Percentiles rank a stretch among this genome's conserved stretches.
phyloP scores from a whole-genome alignment of 768 basidiomycete genomes.

The Mycena olivaceomarginata region DNA sequence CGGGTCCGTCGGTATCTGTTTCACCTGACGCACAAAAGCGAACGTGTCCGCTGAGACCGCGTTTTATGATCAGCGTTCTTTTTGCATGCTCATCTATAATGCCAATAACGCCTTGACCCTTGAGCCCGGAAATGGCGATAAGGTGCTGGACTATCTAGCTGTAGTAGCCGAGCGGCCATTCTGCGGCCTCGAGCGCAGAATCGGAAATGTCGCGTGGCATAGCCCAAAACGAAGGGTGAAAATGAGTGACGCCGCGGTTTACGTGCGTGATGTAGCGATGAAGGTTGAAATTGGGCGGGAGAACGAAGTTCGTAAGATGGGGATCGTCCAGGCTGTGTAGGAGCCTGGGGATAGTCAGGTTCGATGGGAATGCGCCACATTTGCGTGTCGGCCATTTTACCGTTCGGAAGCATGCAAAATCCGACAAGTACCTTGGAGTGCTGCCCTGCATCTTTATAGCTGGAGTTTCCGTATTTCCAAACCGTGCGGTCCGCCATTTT shows the following conservation, averaged over 20 bases:
- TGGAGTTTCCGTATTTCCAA: not conserved
- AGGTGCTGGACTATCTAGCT: not conserved
- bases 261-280: slow-evolving; percentile 35
- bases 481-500: not conserved
- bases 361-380: slow-evolving; percentile 7
- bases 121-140: not conserved
- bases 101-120: slow-evolving; percentile 19
- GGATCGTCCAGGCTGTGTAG: no score
- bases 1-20: slow-evolving; percentile 24
- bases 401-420: not conserved
- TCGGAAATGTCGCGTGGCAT: slow-evolving; percentile 20
- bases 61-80: not conserved
- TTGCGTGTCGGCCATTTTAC: not conserved
- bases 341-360: no score
- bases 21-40: slow-evolving; percentile 24
- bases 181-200: not conserved
- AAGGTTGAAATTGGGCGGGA: slow-evolving; percentile 13
- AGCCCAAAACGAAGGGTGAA: slow-evolving; percentile 16
- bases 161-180: not conserved
- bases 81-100: not conserved
- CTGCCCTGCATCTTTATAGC: not conserved
- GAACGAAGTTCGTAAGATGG: not conserved
- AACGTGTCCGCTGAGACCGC: not conserved
- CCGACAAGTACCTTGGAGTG: slow-evolving; percentile 17
- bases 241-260: slow-evolving; percentile 33